Evolutionary conservation across 23 red algal genomes (phyloP), one percentile per base, ranked within the genome.

Genomic region (Gracilaria caudata): DNA sequence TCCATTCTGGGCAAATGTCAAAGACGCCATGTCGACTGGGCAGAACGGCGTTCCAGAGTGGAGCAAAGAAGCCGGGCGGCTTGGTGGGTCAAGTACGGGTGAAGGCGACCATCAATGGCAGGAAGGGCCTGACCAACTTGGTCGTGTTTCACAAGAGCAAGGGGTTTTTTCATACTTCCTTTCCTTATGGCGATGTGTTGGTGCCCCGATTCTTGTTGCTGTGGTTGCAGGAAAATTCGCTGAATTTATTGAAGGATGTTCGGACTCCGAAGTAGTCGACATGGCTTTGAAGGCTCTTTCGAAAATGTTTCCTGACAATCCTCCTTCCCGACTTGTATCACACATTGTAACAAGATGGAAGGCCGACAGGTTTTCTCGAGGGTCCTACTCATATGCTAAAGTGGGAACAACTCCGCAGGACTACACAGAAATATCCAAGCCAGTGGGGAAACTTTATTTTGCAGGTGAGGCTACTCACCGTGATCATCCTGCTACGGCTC

Each of bases 381-480:
- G 95, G n/a, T 92, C 95, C 26, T 98, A 98, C 54, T 98, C 95
- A 20, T 98, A 73, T 32, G 64, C 91, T 0, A 76, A 79, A 64
- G 88, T 91, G 13, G 88, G 92, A 20, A 88, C 89, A 37, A 90
- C 91, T 8, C 83, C 89, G 20, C 64, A 90, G 36, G 92, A 92
- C 64, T 98, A 98, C 65, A 71, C 78, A 25, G 23, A 64, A 13
- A 90, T 93, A 20, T 87, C 91, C 10, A 47, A 59, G 60, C 83
- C 79, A 6, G 86, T 98, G 8, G 95, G 86, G 37, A 82, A 74
- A 24, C 53, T 98, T 11, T 86, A 74, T 30, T 98, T 94, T 83
- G 95, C 95, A 3, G 95, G 95, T 21, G 95, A 98, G 65, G 84
- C 90, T 45, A 98, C 95, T 51, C 87, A 87, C 56, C 87, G 80